Evolutionary conservation across 352 stramenopile species (phyloP), one percentile per base, ranked within the genome.

Genomic region (Phytophthora fragariaefolia): DNA sequence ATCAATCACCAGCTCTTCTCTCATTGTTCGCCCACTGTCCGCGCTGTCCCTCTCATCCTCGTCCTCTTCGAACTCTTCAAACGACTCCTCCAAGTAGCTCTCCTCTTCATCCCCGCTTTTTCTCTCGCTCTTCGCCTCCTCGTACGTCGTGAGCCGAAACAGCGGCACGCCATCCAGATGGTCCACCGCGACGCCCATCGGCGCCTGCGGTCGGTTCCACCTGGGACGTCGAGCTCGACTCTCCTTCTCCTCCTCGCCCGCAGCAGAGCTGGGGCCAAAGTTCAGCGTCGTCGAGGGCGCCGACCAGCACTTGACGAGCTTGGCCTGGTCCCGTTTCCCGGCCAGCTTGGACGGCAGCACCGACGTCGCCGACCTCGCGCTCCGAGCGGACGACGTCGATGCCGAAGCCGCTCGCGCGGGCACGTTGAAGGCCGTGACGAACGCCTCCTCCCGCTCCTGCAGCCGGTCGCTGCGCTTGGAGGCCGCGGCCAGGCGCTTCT

Each of bases 371-470:
- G 82, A 89, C 42, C 77, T 78, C 57, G 76, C 82, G 55, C 78
- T 88, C 27, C 79, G 71, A 22, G 72, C 73, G 0, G 54, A 24
- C 3, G 32, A 42, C 8, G 55, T 60, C 7, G 30, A 43, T 17
- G 58, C 30, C 1, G 49, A 28, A 69, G 57, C 61, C 3, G 36
- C 42, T 50, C 56, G 56, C 10, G 69, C 48, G 2, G 85, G 76
- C 1, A 89, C 84, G 48, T 95, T 95, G 53, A 95, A 93, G 6
- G 82, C 84, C 38, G 87, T 95, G 27, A 86, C 80, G 51, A 95
- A 95, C 26, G 83, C 80, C 22, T 89, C 82, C 49, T 95, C 87
- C 22, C 85, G 69, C 53, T 91, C 79, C 8, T 85, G 76, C 17
- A 89, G 67, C 12, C 68, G 63, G 3, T 82, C 79, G 51, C 82